phyloP scores from a whole-genome alignment of 192 early-diverging fungal species.

The Coemansia sp. region DNA sequence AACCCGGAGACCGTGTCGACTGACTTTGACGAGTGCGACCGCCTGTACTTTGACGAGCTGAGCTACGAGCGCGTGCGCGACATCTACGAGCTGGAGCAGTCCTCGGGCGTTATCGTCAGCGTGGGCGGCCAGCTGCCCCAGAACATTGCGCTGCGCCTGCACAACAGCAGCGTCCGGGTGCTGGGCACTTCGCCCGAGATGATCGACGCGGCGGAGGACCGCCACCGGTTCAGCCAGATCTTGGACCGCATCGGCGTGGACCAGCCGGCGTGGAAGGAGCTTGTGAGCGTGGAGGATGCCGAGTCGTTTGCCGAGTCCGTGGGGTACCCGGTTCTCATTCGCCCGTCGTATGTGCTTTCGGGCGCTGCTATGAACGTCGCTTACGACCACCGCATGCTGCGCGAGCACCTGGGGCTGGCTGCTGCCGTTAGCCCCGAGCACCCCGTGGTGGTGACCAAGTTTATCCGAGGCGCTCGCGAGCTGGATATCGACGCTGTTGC shows the following conservation, averaged over 20 bases:
- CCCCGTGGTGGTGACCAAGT: constrained; percentile 97
- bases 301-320: constrained; percentile 79
- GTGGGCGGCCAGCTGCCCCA: constrained; percentile 96
- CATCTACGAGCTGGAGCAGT: constrained; percentile 85
- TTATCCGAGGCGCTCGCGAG: constrained; percentile 90
- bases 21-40: constrained; percentile 97
- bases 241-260: constrained; percentile 92
- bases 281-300: constrained; percentile 80
- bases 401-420: constrained; percentile 74
- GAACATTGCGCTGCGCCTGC: constrained; percentile 89
- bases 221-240: constrained; percentile 91
- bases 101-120: constrained; percentile 82
- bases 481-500: constrained; percentile 95
- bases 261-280: constrained; percentile 95
- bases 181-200: constrained; percentile 87
- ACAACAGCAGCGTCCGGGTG: constrained; percentile 73
- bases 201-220: constrained; percentile 93
- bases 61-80: constrained; percentile 93
- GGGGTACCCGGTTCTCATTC: constrained; percentile 90
- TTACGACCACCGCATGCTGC: constrained; percentile 71
- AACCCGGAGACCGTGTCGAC: constrained; percentile 99
- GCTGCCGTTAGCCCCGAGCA: constrained; percentile 88
- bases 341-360: constrained; percentile 95
- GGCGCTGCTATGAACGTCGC: constrained; percentile 98
- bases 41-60: constrained; percentile 98